Percentiles rank a stretch among this genome's conserved stretches.
These are phyloP conservation scores for Microbotryum lychnidis-dioicae DNA, from an alignment of 1,284 basidiomycete genomes.

Conservation along the genomic window DNA sequence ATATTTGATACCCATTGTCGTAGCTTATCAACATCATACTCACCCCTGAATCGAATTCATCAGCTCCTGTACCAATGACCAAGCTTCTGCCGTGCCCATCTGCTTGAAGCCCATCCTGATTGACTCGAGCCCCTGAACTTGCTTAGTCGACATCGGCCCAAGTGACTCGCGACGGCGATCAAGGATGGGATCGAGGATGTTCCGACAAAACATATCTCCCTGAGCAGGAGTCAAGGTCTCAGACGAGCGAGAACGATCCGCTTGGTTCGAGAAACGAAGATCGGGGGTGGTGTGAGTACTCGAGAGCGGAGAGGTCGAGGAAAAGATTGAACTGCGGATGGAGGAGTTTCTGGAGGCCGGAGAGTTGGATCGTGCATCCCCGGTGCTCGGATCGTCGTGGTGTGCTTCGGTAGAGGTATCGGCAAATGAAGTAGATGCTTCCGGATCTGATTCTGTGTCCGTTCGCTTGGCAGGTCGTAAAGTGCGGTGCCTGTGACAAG, in stretches of 20 bases:
- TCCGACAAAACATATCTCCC: background rate
- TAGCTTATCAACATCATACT: background rate
- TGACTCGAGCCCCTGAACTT: conserved; percentile 41
- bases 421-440: background rate
- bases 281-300: background rate
- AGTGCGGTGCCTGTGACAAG: too few species aligned
- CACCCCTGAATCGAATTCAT: background rate
- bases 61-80: background rate
- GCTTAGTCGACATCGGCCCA: conserved; percentile 18
- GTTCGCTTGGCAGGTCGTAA: background rate
- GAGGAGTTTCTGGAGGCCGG: background rate
- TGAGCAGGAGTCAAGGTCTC: background rate
- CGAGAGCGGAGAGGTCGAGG: background rate
- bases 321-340: too few species aligned
- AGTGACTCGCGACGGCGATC: background rate
- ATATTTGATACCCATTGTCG: background rate
- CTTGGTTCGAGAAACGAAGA: background rate
- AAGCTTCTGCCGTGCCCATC: conserved; percentile 24
- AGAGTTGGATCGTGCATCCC: background rate
- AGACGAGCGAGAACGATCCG: background rate
- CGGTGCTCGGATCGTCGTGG: conserved; percentile 6
- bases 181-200: background rate
- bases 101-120: conserved; percentile 39
- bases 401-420: too few species aligned
- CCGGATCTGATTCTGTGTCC: conserved; percentile 5